Evolutionary conservation across 2,329 filamentous ascomycete species (phyloP).

Genomic region (Phaeoacremonium minimum): DNA sequence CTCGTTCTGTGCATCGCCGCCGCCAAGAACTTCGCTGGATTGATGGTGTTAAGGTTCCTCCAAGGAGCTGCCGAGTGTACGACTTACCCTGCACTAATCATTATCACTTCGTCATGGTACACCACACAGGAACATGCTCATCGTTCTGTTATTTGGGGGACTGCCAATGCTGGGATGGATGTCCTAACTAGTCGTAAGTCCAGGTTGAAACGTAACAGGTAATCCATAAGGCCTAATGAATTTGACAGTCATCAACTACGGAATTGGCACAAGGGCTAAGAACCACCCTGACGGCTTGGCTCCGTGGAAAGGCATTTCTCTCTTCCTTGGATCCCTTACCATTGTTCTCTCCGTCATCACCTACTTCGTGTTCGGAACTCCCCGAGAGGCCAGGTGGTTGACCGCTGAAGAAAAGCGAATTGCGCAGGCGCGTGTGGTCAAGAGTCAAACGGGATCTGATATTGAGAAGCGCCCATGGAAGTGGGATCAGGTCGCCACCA

Average conservation of each 20-base stretch:
- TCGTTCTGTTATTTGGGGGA: conserved; percentile 25
- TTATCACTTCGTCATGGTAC: conserved; percentile 26
- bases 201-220: no score
- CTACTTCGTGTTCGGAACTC: conserved; percentile 24
- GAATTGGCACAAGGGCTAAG: background rate
- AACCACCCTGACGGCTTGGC: background rate
- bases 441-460: conserved; percentile 21
- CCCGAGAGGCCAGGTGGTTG: conserved; percentile 22
- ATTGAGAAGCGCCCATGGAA: conserved; percentile 18
- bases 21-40: conserved; percentile 20
- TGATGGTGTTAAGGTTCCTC: conserved; percentile 21
- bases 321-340: conserved; percentile 21
- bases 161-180: conserved; percentile 24
- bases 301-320: conserved; percentile 20
- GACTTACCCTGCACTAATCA: conserved; percentile 21
- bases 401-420: conserved; percentile 21
- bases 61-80: conserved; percentile 23
- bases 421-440: conserved; percentile 20
- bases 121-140: conserved; percentile 23
- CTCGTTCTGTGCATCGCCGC: conserved; percentile 24
- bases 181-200: no score
- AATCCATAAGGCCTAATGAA: no score
- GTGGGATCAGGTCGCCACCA: conserved; percentile 18
- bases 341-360: conserved; percentile 15
- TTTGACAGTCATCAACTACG: background rate